Base-by-base conservation (phyloP, 257 asterid genomes). In the Primulina tabacum region DNA sequence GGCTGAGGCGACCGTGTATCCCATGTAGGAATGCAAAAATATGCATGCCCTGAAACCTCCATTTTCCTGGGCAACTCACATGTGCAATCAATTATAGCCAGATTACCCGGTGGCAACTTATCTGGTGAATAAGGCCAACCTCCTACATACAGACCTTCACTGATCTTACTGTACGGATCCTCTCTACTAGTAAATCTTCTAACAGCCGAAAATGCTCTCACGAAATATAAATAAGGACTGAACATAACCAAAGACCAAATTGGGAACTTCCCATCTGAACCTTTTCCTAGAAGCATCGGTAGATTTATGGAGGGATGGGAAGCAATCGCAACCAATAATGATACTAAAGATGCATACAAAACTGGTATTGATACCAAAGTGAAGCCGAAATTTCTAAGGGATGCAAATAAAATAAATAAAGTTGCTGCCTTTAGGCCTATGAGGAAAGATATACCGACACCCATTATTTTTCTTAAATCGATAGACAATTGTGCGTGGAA, bases 1-100 rank as follows among this genome's bases (percentile, higher is more conserved):
- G 97, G 96, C 50, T 74, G 80, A 73, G 96, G 99, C 0, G 99
- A 77, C 71, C 97, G 80, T 0, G 99, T 90, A 72, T 93, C 97
- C 90, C 96, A 93, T 11, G 96, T 88, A 0, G 97, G 99, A 70
- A 93, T 52, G 35, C 97, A 91, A 75, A 93, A 68, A 80, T 89
- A 93, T 0, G 90, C 95, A 64, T 70, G 77, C 69, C 92, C 90
- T 0, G 90, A 64, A 17, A 89, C 40, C 76, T 78, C 88, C 77
- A 70, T 77, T 58, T 78, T 86, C 84, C 99, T 85, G 0, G 99
- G 97, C 70, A 90, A 67, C 78, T 93, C 99, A 80, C 99, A 93
- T 21, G 99, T 93, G 57, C 99, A 93, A 76, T 93, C 99, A 67
- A 93, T 64, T 20, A 89, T 77, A 26, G 99, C 96, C 68, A 91